Evolutionary conservation across 345 rosid species (phyloP).

Genomic region (Balakata baccata): DNA sequence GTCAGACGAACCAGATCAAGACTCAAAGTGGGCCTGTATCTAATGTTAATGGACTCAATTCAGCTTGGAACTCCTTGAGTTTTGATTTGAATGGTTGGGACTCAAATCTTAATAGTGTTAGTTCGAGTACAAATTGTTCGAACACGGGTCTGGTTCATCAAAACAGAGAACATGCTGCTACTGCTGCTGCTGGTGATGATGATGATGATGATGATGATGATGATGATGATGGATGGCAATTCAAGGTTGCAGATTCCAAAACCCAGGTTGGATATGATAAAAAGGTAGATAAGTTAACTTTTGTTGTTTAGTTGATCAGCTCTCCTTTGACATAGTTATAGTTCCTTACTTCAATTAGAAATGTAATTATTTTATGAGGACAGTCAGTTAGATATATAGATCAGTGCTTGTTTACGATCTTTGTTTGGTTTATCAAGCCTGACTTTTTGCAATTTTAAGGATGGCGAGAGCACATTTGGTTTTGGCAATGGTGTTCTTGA

Average conservation of each 20-base stretch:
- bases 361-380: background rate
- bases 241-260: conserved; percentile 36
- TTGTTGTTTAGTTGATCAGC: conserved; percentile 5
- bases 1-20: conserved; percentile 26
- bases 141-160: conserved; percentile 15
- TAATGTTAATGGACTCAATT: conserved; percentile 17
- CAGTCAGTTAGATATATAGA: background rate
- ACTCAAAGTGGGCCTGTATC: conserved; percentile 22
- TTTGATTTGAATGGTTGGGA: conserved; percentile 24
- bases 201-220: conserved; percentile 31
- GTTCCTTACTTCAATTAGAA: background rate
- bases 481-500: conserved; percentile 18
- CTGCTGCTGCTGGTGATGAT: background rate
- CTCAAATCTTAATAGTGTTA: conserved; percentile 17
- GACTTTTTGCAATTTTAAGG: conserved; percentile 33
- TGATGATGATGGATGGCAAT: conserved; percentile 47
- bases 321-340: background rate
- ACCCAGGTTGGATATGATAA: conserved; percentile 2
- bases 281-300: background rate
- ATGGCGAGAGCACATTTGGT: conserved; percentile 20
- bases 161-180: conserved; percentile 10
- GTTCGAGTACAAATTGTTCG: conserved; percentile 21
- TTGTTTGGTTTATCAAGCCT: conserved; percentile 17
- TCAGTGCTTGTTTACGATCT: conserved; percentile 2
- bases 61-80: conserved; percentile 39